Base-by-base conservation (phyloP, 768 basidiomycete species). In the Cystofilobasidium bisporidii region DNA sequence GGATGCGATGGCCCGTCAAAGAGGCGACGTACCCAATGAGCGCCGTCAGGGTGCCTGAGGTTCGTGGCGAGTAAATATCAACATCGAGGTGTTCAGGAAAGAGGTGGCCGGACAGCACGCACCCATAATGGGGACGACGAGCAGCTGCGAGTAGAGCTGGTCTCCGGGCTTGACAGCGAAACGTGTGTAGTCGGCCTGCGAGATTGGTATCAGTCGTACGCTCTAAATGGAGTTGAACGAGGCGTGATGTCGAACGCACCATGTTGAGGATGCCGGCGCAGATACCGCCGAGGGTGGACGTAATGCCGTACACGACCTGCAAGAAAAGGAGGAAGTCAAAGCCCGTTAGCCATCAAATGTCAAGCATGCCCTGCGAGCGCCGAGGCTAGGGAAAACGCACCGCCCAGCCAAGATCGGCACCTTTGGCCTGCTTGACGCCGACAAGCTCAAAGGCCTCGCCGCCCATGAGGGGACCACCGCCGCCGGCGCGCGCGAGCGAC, bases 381-480 rank as follows among this genome's bases (percentile, higher is more conserved):
- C n/a, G n/a, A n/a, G n/a, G n/a, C n/a, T n/a, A n/a, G n/a, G n/a
- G n/a, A n/a, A 18, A 5, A 47, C 45, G 17, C 56, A 57, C 18
- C 6, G 70, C 74, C 74, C 74, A 74, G 30, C 48, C 73, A 10
- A 74, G 64, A 6, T 65, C 71, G 5, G 68, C 61, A 6, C 73
- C 72, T 20, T 61, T 66, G 17, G 71, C 72, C 10, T 67, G 56
- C 14, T 65, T 65, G 20, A 73, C 71, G 26, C 72, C 71, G 36
- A 69, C 61, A 12, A 72, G n/a, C 10, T 60, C 59, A 48, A 64
- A 67, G 8, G 53, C 67, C 5, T 70, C 28, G 17, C 56, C 63
- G 5, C 55, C 64, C 45, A 73, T 40, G 60, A 73, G 63, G 33
- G 73, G 74, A 20, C 72, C 74, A 30, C 47, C 71, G 33, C 70